A percentile compares a stretch with the other conserved stretches of the same genome.
Evolutionary conservation across 345 rosid species (phyloP).

Genomic region (Streptanthus diversifolius): DNA sequence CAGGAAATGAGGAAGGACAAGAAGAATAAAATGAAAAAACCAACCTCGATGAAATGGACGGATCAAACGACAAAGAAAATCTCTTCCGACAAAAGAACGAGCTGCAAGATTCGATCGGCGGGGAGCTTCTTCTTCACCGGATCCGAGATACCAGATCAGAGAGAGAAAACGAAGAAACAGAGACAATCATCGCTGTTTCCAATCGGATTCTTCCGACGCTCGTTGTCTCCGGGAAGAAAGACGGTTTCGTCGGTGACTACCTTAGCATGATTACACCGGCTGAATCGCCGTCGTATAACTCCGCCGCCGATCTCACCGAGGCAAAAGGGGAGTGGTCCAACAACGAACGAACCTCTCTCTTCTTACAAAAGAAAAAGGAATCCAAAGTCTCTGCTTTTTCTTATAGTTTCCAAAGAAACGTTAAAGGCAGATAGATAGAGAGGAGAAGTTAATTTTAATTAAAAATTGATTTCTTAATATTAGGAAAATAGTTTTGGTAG

Average conservation of each 20-base stretch:
- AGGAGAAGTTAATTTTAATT: too few relatives aligned
- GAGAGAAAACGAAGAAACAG: constrained; percentile 26
- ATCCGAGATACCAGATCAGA: constrained; percentile 22
- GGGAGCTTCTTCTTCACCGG: constrained; percentile 30
- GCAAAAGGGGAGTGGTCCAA: constrained; percentile 24
- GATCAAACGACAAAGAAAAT: constrained; percentile 5
- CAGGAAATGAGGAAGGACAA: neutral
- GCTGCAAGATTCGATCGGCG: neutral
- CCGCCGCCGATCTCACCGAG: constrained; percentile 21
- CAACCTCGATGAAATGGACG: constrained; percentile 18
- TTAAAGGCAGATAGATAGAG: constrained; percentile 1
- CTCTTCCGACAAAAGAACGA: neutral
- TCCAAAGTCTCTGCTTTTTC: constrained; percentile 39
- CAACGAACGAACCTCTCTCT: constrained; percentile 11
- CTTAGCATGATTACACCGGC: constrained; percentile 19
- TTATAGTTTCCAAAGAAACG: constrained; percentile 35
- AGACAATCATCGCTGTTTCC: constrained; percentile 13
- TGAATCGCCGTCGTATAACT: constrained; percentile 6
- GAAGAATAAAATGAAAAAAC: neutral
- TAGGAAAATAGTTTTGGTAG: constrained; percentile 11
- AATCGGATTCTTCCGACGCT: constrained; percentile 20
- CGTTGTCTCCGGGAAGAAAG: constrained; percentile 24
- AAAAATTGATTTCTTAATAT: neutral
- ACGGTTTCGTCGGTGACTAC: constrained; percentile 8
- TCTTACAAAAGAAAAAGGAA: constrained; percentile 27